These are phyloP conservation scores for Penicillium coprophilum DNA, from an alignment of 495 filamentous ascomycete genomes.

Conservation along the genomic window DNA sequence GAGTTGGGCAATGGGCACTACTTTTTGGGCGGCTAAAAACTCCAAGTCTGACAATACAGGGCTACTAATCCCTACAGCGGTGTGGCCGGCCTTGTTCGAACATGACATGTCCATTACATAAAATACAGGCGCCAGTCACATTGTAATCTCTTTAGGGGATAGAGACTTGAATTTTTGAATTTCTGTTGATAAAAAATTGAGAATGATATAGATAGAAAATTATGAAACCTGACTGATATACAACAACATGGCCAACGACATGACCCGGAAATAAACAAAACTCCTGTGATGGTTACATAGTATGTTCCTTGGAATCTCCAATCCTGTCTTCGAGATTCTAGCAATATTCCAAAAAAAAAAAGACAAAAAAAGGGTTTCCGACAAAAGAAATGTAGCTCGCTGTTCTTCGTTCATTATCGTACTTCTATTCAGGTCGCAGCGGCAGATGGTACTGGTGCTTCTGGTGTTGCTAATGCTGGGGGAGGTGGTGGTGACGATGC, in stretches of 20 bases:
- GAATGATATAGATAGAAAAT: not conserved
- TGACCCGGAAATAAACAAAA: not conserved
- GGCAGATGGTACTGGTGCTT: no score
- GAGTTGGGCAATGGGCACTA: no score
- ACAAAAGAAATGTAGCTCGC: not conserved
- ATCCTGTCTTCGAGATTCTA: not conserved
- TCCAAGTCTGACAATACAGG: not conserved
- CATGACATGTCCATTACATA: not conserved
- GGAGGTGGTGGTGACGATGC: not conserved
- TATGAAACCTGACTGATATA: not conserved
- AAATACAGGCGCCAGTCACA: not conserved
- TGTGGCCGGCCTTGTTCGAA: not conserved
- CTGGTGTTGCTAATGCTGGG: not conserved
- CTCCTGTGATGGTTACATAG: not conserved
- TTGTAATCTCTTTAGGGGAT: not conserved
- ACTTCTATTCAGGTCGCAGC: not conserved
- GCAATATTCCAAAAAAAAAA: not conserved
- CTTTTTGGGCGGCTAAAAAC: not conserved
- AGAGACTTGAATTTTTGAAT: not conserved
- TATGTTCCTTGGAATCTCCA: not conserved
- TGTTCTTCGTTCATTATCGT: not conserved
- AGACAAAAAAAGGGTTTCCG: no score
- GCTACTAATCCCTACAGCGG: not conserved
- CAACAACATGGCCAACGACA: not conserved
- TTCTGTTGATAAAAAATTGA: not conserved